Percentiles rank a stretch among this genome's conserved stretches.
Evolutionary conservation across 352 stramenopile genomes (phyloP).

Genomic region (Pythium utonaiense): DNA sequence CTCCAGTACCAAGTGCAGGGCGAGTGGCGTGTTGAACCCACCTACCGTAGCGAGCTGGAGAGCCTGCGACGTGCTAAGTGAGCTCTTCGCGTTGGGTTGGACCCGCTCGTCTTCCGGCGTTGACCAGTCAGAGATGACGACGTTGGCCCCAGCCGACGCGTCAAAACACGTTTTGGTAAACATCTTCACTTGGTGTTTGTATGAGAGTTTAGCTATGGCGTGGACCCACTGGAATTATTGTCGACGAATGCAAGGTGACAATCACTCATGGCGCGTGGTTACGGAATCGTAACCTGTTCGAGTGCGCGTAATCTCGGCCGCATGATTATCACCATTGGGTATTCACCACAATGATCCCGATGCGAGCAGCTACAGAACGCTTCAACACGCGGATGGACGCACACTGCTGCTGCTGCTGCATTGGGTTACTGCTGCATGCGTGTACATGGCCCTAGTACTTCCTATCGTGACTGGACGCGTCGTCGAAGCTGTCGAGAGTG

Average conservation of each 20-base stretch:
- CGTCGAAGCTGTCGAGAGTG: slow-evolving; percentile 60
- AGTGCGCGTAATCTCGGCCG: background rate
- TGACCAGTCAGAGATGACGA: slow-evolving; percentile 9
- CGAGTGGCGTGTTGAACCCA: background rate
- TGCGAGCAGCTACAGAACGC: background rate
- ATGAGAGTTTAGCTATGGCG: background rate
- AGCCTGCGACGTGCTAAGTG: slow-evolving; percentile 1
- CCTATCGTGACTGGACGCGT: slow-evolving; percentile 13
- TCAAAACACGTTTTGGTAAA: background rate
- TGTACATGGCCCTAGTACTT: slow-evolving; percentile 1
- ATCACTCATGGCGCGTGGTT: slow-evolving; percentile 12
- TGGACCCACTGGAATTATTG: background rate
- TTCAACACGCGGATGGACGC: background rate
- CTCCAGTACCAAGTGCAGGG: no score
- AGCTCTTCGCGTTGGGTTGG: background rate
- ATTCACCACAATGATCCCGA: background rate
- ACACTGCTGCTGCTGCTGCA: background rate
- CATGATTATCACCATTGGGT: background rate
- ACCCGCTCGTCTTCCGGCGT: slow-evolving; percentile 1
- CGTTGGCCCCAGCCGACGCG: background rate
- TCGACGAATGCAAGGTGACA: slow-evolving; percentile 7
- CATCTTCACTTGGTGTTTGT: slow-evolving; percentile 11
- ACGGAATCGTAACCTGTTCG: background rate
- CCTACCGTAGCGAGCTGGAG: background rate
- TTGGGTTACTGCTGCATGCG: background rate